Evolutionary conservation across 805 yeast species (phyloP), one percentile per base, ranked within the genome.

Genomic region (Starmerella lactis-condensi): DNA sequence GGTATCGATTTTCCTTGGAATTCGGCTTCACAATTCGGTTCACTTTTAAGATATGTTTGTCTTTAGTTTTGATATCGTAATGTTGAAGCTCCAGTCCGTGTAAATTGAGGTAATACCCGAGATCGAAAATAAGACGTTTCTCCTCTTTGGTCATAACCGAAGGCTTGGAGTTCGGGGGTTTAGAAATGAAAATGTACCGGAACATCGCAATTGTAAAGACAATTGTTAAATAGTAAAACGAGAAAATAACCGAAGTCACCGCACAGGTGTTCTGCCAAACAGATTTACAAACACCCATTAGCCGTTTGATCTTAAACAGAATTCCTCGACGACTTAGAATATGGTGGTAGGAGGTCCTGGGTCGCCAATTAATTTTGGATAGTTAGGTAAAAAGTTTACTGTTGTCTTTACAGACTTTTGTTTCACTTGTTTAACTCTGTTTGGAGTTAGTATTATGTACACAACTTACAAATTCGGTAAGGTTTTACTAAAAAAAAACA

Each of bases 41-140:
- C 28, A 82, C 50, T 1, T 62, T 61, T n/a, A 85, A 54, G 1
- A 70, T 57, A 49, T 67, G 82, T 1, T 94, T 94, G 51, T 89
- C 96, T 11, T 61, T 60, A 0, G 96, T 83, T 7, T 67, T 58
- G 2, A 82, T 58, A 20, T 60, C 64, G 46, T 66, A 69, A 33
- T 64, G 71, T 27, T 62, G 64, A 22, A 81, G 56, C 11, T 64
- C 70, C 12, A 77, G 54, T 1, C 71, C 76, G 30, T 72, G 54
- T 19, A 72, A 60, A 24, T 58, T 55, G 11, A 75, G 73, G 47
- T 83, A 85, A 48, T 76, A 79, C 17, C 65, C 50, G 30, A 85
- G 54, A 38, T 73, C 72, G 15, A 69, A 62, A 10, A 57, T 57
- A 8, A 70, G 52, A 34, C 42, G 49, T 7, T 41, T 32, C 23